Evolutionary conservation across 768 basidiomycete species (phyloP), one percentile per base, ranked within the genome.

Genomic region (Pseudohyphozyma bogoriensis): DNA sequence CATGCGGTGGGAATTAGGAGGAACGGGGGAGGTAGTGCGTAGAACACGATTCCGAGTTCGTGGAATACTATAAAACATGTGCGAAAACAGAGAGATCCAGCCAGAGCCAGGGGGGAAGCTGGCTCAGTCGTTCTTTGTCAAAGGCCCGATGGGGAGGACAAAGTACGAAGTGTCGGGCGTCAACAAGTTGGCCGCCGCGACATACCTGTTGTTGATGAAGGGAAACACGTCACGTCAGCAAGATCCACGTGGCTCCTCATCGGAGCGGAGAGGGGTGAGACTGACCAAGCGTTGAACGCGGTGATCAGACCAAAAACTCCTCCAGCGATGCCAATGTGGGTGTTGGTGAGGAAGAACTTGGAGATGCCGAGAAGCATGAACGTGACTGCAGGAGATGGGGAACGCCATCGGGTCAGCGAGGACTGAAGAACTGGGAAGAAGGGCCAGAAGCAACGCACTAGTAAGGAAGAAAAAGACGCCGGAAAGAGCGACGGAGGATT

Each of bases 381-480:
- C 10, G 73, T 74, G 62, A 76, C 55, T 53, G 51, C 12, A 28
- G 4, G 28, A n/a, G n/a, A n/a, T n/a, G n/a, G n/a, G n/a, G n/a
- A n/a, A n/a, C 24, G 6, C 15, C 1, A 8, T 4, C 13, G 2
- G 22, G 24, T 35, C 22, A 35, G 32, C 16, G 31, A 9, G 28
- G 5, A 40, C 26, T 24, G 4, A 42, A 39, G 4, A n/a, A 7
- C 3, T 33, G 4, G 7, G 29, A 33, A 29, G 28, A 13, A 49
- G 45, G n/a, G n/a, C n/a, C n/a, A 62, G 59, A 15, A 59, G 33
- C 53, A 59, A 75, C 13, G 73, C 74, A 62, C 76, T 61, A 51
- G 69, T 70, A 13, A 77, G 70, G 72, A 73, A 75, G 70, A 73
- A 72, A 74, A 77, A 76, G 55, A 77, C 63, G 31, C 67, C 65